Base-by-base conservation (phyloP, 495 filamentous ascomycete genomes). In the Talaromyces adpressus region DNA sequence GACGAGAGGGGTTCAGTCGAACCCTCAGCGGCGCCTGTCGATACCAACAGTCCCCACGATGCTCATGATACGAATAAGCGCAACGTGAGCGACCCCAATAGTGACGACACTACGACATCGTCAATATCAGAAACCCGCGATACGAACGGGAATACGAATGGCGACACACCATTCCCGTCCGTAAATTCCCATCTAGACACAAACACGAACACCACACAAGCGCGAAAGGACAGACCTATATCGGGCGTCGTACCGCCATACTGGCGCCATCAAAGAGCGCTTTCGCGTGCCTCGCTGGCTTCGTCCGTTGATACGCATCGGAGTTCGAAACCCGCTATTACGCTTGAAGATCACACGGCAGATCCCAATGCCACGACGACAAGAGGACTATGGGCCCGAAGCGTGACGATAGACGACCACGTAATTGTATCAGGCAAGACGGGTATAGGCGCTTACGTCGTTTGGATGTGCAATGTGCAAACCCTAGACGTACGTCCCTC, bases 391-490 rank as follows among this genome's bases (percentile, higher is more conserved):
- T 91, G 89, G 89, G 89, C 89, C 4, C 79, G 77, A 56, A 84
- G 81, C 63, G 87, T 89, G 22, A 72, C 79, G 2, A 84, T 91
- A 54, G 84, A 89, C 60, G 87, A 89, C 68, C 81, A 89, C 75
- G 79, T 82, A 36, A 76, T 91, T 63, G 81, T 91, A 53, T 79
- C 81, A 64, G 89, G 77, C 47, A 79, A 82, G 68, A 84, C 82
- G 5, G 84, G 85, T 9, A 78, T 89, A 18, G 89, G 89, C 3
- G 81, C 86, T 0, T 91, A 90, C 72, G 87, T 91, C 25, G 87
- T 89, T 18, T 91, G 89, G 89, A 87, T 86, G 70, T 89, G 85
- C 67, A 84, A 71, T 29, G 82, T 91, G 39, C 81, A 87, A 67
- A 91, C 88, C 3, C 76, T 91, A 32, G 84, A 90, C 76, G 88